Base-by-base conservation (phyloP, 2,329 filamentous ascomycete genomes). In the Domatiomyces catenatus region DNA sequence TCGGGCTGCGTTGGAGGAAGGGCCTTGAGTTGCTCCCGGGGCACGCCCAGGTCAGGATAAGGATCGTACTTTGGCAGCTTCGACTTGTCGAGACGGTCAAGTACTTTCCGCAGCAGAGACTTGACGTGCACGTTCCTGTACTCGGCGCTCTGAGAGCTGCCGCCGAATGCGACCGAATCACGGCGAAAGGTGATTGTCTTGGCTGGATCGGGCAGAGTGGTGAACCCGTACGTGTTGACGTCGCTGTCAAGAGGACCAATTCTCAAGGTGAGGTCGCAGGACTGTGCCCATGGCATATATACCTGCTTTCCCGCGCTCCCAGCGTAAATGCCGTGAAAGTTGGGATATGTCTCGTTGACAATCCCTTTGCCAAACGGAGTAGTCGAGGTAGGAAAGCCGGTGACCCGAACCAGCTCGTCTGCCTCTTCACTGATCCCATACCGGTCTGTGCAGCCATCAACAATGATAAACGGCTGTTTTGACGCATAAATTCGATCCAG, bases 91-190 rank as follows among this genome's bases (percentile, higher is more conserved):
- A 80, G 61, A 42, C 74, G 72, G 8, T 79, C 67, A 26, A 81
- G 75, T 19, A 94, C 66, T 63, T 86, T 86, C 53, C 74, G 75
- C 32, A 95, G 73, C 17, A 94, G 84, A 47, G 83, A 81, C 53
- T 80, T 80, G 81, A 92, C 89, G 53, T 79, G 75, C 7, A 92
- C 75, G 46, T 81, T 80, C 0, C 84, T 83, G 63, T 90, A 93
- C 58, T 84, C 80, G 0, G 84, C 44, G 32, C 19, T 20, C 20
- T 43, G 44, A 44, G 48, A 44, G 28, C 45, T 85, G 66, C 86
- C 87, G 48, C 83, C 75, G 44, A 94, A 84, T 49, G 78, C 77
- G 59, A 84, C 80, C 57, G 79, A 76, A 53, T 77, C 80, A 63
- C 80, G 84, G 67, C 92, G 84, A 61, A 94, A 81, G 58, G 90